These are phyloP conservation scores for Hypoxylon fuscum DNA, from an alignment of 495 filamentous ascomycete species.

Conservation along the genomic window DNA sequence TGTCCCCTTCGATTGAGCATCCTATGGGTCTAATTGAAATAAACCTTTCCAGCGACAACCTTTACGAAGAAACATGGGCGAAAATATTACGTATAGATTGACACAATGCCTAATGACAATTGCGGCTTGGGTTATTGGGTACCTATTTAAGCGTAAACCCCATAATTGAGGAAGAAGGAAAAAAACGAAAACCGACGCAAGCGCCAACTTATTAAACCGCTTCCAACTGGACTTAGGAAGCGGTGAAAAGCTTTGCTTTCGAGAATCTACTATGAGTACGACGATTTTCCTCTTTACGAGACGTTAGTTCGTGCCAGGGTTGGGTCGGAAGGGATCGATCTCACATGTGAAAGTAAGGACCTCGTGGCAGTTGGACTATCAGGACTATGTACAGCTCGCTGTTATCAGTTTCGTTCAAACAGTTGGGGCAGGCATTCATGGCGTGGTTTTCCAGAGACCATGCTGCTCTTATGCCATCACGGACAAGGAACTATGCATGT, in stretches of 20 bases:
- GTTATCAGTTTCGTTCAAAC: not conserved
- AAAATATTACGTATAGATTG: too few relatives aligned
- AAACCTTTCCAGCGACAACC: too few relatives aligned
- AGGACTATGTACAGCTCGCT: too few relatives aligned
- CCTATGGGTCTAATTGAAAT: not conserved
- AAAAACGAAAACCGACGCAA: not conserved
- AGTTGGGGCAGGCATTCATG: constrained; percentile 6
- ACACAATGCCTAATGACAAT: not conserved
- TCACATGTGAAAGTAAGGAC: not conserved
- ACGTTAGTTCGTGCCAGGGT: not conserved
- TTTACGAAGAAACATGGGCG: too few relatives aligned
- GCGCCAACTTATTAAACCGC: not conserved
- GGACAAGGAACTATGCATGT: constrained; percentile 13
- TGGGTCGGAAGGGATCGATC: not conserved
- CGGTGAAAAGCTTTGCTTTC: not conserved
- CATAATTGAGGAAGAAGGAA: not conserved
- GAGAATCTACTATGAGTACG: not conserved
- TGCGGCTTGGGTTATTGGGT: not conserved
- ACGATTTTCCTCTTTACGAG: not conserved
- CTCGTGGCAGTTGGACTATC: not conserved
- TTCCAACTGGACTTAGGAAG: not conserved
- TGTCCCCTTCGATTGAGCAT: not conserved
- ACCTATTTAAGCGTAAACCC: not conserved
- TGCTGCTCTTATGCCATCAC: constrained; percentile 11
- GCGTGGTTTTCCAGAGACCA: constrained; percentile 12